Conservation (phyloP, 371 early-diverging fungal genomes). For the Mucor irregularis region DNA sequence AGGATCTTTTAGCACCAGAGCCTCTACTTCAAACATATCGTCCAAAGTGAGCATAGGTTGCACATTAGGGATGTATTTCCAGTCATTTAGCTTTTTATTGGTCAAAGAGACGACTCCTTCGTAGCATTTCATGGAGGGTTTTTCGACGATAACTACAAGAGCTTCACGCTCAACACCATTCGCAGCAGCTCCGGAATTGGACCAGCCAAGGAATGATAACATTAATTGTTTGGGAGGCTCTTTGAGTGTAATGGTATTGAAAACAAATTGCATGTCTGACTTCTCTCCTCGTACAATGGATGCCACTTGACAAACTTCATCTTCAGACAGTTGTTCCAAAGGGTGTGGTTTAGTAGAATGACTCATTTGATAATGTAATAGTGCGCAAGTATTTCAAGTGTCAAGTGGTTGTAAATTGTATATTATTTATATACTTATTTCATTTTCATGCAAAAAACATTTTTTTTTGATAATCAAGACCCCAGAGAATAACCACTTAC, state of each 20-base stretch:
- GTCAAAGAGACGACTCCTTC: slow-evolving; percentile 45
- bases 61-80: slow-evolving; percentile 43
- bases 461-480: too few species aligned
- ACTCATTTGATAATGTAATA: too few species aligned
- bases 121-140: slow-evolving; percentile 37
- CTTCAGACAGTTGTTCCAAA: slow-evolving; percentile 44
- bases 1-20: slow-evolving; percentile 39
- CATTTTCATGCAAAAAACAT: too few species aligned
- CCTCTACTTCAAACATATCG: slow-evolving; percentile 54
- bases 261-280: slow-evolving; percentile 36
- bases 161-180: slow-evolving; percentile 47
- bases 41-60: slow-evolving; percentile 55
- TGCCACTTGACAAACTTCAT: slow-evolving; percentile 45
- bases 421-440: too few species aligned
- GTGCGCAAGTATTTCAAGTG: too few species aligned
- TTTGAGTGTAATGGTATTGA: slow-evolving; percentile 55
- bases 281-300: slow-evolving; percentile 36
- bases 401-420: too few species aligned
- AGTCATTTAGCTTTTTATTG: slow-evolving; percentile 26
- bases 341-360: slow-evolving; percentile 40
- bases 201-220: slow-evolving; percentile 53
- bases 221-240: slow-evolving; percentile 46
- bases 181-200: slow-evolving; percentile 30
- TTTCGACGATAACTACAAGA: slow-evolving; percentile 41
- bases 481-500: too few species aligned